A percentile compares a stretch with the other conserved stretches of the same genome.
Evolutionary conservation across 371 early-diverging fungal species (phyloP).

Genomic region (Saksenaea oblongispora): DNA sequence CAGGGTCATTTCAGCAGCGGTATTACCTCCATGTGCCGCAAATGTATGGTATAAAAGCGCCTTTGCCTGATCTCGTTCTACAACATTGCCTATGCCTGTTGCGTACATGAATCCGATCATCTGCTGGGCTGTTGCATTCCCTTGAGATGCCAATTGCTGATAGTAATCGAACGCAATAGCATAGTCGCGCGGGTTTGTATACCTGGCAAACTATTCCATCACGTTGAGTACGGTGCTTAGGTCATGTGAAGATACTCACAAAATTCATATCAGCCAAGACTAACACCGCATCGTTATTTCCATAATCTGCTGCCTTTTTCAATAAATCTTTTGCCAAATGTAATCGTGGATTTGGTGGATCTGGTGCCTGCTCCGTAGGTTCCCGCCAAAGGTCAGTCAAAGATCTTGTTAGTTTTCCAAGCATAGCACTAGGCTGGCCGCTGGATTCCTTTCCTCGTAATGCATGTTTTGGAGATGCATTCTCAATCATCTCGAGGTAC

Average conservation of each 20-base stretch:
- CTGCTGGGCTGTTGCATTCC: slow-evolving; percentile 86
- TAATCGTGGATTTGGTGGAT: slow-evolving; percentile 9
- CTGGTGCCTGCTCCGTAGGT: background rate
- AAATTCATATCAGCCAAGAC: slow-evolving; percentile 59
- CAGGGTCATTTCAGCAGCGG: slow-evolving; percentile 80
- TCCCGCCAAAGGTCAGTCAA: background rate
- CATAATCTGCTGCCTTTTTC: slow-evolving; percentile 28
- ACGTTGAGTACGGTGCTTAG: background rate
- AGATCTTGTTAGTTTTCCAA: background rate
- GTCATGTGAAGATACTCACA: slow-evolving; percentile 33
- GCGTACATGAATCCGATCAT: slow-evolving; percentile 89
- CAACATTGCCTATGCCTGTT: slow-evolving; percentile 80
- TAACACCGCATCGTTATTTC: slow-evolving; percentile 48
- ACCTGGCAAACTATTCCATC: slow-evolving; percentile 51
- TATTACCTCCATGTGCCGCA: slow-evolving; percentile 78
- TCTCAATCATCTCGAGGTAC: slow-evolving; percentile 22
- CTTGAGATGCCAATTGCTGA: slow-evolving; percentile 58
- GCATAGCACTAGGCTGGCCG: background rate
- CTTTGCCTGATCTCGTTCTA: slow-evolving; percentile 63
- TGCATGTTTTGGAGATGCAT: background rate
- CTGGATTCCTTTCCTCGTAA: slow-evolving; percentile 2
- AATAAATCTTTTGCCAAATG: slow-evolving; percentile 30
- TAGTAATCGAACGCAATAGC: slow-evolving; percentile 63
- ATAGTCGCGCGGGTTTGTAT: slow-evolving; percentile 57
- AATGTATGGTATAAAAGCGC: slow-evolving; percentile 84